phyloP scores from a whole-genome alignment of 305 asterid genomes.

The Fraxinus platypoda region DNA sequence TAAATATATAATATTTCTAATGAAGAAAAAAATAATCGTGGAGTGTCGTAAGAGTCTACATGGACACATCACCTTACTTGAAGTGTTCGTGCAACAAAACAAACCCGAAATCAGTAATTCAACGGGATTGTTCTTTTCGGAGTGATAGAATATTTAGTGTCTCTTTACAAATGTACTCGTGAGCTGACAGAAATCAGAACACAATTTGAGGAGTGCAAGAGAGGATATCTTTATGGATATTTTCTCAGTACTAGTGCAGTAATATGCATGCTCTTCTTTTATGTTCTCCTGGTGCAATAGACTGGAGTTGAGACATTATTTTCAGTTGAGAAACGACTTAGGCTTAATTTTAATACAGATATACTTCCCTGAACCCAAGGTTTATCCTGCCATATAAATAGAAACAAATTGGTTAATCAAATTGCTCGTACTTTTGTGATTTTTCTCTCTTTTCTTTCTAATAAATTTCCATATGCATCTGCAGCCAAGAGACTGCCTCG shows the following conservation, averaged over 20 bases:
- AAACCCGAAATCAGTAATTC: too few species aligned
- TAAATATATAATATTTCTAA: too few species aligned
- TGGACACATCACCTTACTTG: too few species aligned
- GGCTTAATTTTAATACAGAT: not conserved
- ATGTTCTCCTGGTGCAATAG: not conserved
- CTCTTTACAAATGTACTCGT: not conserved
- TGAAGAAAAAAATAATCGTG: too few species aligned
- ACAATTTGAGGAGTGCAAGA: not conserved
- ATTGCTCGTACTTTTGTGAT: not conserved
- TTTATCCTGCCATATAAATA: not conserved
- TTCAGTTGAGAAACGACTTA: not conserved
- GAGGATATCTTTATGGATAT: too few species aligned
- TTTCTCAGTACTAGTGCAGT: not conserved
- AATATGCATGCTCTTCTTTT: not conserved
- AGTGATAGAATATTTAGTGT: not conserved
- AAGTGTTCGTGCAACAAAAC: too few species aligned
- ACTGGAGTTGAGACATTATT: not conserved
- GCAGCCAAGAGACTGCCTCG: conserved; percentile 87
- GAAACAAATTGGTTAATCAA: not conserved
- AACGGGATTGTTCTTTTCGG: not conserved
- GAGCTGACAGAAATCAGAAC: not conserved
- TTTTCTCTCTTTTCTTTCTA: not conserved
- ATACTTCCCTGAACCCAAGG: not conserved
- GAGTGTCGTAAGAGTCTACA: too few species aligned
- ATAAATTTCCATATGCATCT: conserved; percentile 15